These are phyloP conservation scores for Kwoniella shivajii DNA, from an alignment of 1,284 basidiomycete species.

Conservation along the genomic window DNA sequence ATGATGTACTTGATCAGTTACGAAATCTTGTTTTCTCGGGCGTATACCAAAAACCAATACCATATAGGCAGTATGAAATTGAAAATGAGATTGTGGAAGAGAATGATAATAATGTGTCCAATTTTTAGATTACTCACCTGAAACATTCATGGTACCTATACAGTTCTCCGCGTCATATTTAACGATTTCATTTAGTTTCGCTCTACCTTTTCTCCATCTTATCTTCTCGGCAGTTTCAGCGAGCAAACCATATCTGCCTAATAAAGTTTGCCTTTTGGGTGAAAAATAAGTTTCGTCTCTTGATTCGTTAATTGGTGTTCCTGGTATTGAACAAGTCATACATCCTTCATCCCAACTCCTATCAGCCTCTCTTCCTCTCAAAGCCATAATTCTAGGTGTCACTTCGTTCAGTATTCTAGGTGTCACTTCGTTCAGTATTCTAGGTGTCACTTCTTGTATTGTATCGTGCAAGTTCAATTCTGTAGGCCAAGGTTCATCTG, in stretches of 20 bases:
- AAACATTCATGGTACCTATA: constrained; percentile 19
- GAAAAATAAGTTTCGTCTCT: constrained; percentile 10
- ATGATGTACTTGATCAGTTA: no score
- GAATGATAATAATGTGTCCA: no score
- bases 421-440: constrained; percentile 6
- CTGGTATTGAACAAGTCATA: constrained; percentile 11
- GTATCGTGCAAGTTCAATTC: constrained; percentile 4
- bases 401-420: background rate
- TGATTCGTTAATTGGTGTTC: constrained; percentile 10
- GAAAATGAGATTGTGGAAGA: no score
- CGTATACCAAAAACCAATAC: no score
- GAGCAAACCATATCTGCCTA: constrained; percentile 16
- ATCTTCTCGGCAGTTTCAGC: constrained; percentile 11
- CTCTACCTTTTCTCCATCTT: constrained; percentile 24
- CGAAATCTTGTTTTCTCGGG: no score
- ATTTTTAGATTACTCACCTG: constrained; percentile 14
- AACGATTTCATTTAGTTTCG: constrained; percentile 21
- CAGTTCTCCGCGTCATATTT: constrained; percentile 11
- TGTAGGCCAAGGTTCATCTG: constrained; percentile 23
- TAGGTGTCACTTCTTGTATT: background rate
- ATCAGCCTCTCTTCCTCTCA: background rate
- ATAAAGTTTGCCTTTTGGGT: constrained; percentile 2
- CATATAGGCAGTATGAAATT: no score
- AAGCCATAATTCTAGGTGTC: no score
- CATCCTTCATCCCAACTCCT: constrained; percentile 20